phyloP scores from a whole-genome alignment of 2,329 filamentous ascomycete species.

The Myriosclerotinia curreyana region DNA sequence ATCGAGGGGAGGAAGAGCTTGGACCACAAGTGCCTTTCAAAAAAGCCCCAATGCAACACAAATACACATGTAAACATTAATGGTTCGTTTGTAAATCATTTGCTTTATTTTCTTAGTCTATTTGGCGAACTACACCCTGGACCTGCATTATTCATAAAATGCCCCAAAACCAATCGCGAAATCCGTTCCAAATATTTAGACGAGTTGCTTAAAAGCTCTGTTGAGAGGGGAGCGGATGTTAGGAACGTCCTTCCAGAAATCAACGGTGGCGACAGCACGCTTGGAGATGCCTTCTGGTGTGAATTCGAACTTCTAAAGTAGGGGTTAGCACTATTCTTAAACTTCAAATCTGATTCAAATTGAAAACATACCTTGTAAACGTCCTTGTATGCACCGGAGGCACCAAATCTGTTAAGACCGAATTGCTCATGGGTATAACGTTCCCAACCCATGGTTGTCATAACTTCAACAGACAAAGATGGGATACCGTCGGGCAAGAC shows the following conservation, averaged over 20 bases:
- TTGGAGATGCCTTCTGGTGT: slow-evolving; percentile 95
- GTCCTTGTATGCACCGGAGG: slow-evolving; percentile 94
- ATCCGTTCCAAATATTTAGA: slow-evolving; percentile 54
- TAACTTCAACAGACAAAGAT: slow-evolving; percentile 89
- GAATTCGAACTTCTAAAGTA: slow-evolving; percentile 91
- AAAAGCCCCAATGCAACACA: slow-evolving; percentile 14
- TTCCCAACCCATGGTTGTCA: slow-evolving; percentile 98
- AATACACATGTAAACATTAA: slow-evolving; percentile 4
- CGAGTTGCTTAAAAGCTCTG: slow-evolving; percentile 95
- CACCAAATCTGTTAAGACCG: slow-evolving; percentile 97
- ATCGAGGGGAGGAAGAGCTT: slow-evolving; percentile 1
- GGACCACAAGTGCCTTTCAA: slow-evolving; percentile 9
- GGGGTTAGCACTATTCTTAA: slow-evolving; percentile 41
- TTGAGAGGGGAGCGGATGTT: slow-evolving; percentile 94
- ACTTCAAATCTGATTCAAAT: neutral
- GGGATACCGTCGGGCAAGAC: slow-evolving; percentile 94
- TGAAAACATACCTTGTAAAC: slow-evolving; percentile 75
- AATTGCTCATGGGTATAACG: slow-evolving; percentile 99
- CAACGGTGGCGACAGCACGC: slow-evolving; percentile 84
- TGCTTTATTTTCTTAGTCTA: slow-evolving; percentile 23
- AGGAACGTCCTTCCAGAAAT: slow-evolving; percentile 94
- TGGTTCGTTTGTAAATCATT: slow-evolving; percentile 18
- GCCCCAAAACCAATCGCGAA: slow-evolving; percentile 14
- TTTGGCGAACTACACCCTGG: slow-evolving; percentile 15
- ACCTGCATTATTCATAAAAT: slow-evolving; percentile 18